Evolutionary conservation across 1,284 basidiomycete species (phyloP), one percentile per base, ranked within the genome.

Genomic region (Mixia osmundae): DNA sequence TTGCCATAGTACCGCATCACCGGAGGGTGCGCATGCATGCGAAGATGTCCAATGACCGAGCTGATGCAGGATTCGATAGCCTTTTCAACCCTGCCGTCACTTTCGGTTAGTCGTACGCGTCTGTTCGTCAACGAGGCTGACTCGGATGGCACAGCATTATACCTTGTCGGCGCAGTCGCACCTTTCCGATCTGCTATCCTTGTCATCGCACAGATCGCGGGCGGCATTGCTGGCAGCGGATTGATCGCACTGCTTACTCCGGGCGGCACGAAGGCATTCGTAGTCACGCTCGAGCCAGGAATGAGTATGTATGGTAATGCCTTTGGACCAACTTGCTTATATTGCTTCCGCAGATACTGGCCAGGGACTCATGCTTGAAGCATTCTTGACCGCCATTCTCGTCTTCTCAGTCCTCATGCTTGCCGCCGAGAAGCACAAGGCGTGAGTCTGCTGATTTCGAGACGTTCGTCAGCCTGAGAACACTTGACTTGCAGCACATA

Each of bases 1-100:
- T 16, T 20, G 20, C 31, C 20, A 20, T 11, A 19, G 31, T 77
- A 68, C 54, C 62, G 76, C 22, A 64, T 72, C 32, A 74, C 72
- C 0, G 74, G 72, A 5, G 69, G 67, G 7, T n/a, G 6, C 23
- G 5, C 25, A 29, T 18, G n/a, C 25, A 9, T 26, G 25, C 9
- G 9, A 26, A n/a, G 25, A 32, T 16, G 5, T 6, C 18, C 15
- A 30, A 30, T 9, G 10, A 20, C 8, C 6, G 19, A 19, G 6
- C 19, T n/a, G n/a, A 32, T 6, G 30, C 4, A 19, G 15, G 16
- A 16, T 8, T 20, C 2, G n/a, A 14, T 18, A 26, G 35, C 11
- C 38, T 35, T 21, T 39, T 38, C 33, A 42, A 42, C 20, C 41
- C 41, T 12, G 38, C 14, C 24, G n/a, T 34, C 16, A 20, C 22